Evolutionary conservation across 1,139 yeast genomes (phyloP).

Genomic region (Suhomyces coccinellae): DNA sequence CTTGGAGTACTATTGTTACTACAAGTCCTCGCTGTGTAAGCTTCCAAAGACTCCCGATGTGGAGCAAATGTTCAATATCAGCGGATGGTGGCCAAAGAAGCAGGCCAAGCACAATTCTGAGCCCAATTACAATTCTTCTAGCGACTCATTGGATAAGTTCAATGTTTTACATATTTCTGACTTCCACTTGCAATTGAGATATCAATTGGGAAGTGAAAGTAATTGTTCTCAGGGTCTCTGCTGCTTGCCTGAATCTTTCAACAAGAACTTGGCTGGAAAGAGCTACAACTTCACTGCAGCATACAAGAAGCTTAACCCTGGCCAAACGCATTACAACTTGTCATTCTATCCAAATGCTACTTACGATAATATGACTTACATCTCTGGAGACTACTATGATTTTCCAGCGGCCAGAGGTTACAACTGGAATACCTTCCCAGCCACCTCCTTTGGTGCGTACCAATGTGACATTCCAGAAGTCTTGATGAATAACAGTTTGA

Average conservation of each 20-base stretch:
- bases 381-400: slow-evolving; percentile 43
- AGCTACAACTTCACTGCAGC: slow-evolving; percentile 37
- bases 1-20: slow-evolving; percentile 37
- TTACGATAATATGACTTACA: slow-evolving; percentile 37
- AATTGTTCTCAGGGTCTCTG: slow-evolving; percentile 56
- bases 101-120: slow-evolving; percentile 23
- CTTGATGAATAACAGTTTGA: slow-evolving; percentile 55
- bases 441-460: slow-evolving; percentile 61
- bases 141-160: slow-evolving; percentile 30
- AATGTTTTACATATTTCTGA: slow-evolving; percentile 47
- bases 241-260: slow-evolving; percentile 45
- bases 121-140: slow-evolving; percentile 24
- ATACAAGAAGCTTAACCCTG: slow-evolving; percentile 22
- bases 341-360: slow-evolving; percentile 39
- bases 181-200: slow-evolving; percentile 61
- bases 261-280: slow-evolving; percentile 27
- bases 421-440: slow-evolving; percentile 48
- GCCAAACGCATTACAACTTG: slow-evolving; percentile 20
- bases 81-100: slow-evolving; percentile 36
- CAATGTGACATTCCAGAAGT: slow-evolving; percentile 65
- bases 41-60: slow-evolving; percentile 34
- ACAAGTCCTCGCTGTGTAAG: slow-evolving; percentile 27
- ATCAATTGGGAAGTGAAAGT: slow-evolving; percentile 58
- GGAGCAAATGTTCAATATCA: slow-evolving; percentile 26
- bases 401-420: slow-evolving; percentile 40